Base-by-base conservation (phyloP, 352 stramenopile species). In the Pythium vanterpoolii region DNA sequence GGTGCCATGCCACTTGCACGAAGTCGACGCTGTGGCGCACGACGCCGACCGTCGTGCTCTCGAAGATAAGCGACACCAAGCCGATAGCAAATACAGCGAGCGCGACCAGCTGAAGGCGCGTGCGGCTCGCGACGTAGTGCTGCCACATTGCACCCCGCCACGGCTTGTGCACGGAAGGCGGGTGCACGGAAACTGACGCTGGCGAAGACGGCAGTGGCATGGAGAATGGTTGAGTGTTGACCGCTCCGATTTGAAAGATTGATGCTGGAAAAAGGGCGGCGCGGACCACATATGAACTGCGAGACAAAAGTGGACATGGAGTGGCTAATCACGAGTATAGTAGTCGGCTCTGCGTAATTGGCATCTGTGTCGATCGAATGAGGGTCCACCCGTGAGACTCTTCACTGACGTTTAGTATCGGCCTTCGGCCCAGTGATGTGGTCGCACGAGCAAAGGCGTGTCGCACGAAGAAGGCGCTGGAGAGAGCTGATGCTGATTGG, bases 21-120 rank as follows among this genome's bases (percentile, higher is more conserved):
- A 57, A 8, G 9, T 48, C 39, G 21, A 57, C 50, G 38, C 50
- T 34, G n/a, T 46, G 50, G n/a, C 50, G 50, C 21, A 57, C 14
- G 34, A 38, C 27, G 16, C 50, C 50, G 38, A 57, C 10, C 24
- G 50, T 48, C 13, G 23, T 23, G 16, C 36, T 34, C 23, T 57
- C 50, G 13, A 57, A 13, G 11, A 48, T 11, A 9, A 57, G n/a
- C 14, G 50, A 36, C 23, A 57, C 4, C 23, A 21, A 18, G 24
- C 50, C 50, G 13, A 57, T 33, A 34, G 24, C 24, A 21, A 57
- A 27, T 13, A 57, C 27, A 2, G 26, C 50, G 10, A 48, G 4
- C 13, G 50, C 50, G 4, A 57, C 18, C 5, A 48, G 50, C 27
- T 57, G 50, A 5, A 57, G 46, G 5, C 27, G 26, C 18, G 46